phyloP scores from a whole-genome alignment of 192 early-diverging fungal genomes.

The Phycomyces blakesleeanus region DNA sequence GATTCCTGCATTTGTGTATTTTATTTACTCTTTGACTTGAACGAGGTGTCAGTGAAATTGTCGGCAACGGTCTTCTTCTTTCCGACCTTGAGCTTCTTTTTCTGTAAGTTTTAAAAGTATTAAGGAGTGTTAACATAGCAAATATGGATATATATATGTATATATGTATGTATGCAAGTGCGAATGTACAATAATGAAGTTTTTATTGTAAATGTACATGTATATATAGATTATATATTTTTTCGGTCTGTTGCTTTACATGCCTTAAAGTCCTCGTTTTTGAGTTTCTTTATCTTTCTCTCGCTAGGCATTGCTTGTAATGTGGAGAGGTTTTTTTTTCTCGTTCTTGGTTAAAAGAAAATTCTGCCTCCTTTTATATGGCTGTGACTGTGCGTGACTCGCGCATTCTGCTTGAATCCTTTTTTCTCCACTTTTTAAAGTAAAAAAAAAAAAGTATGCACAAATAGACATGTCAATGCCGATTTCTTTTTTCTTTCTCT shows the following conservation, averaged over 20 bases:
- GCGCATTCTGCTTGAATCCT: too few relatives aligned
- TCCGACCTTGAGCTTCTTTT: conserved; percentile 90
- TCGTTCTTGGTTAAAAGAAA: neutral
- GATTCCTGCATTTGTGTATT: conserved; percentile 55
- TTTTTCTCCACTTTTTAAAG: too few relatives aligned
- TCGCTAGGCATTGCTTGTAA: conserved; percentile 51
- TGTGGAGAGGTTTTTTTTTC: too few relatives aligned
- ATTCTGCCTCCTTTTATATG: neutral
- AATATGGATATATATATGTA: neutral
- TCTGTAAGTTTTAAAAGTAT: conserved; percentile 45
- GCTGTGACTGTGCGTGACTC: neutral
- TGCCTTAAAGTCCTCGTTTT: conserved; percentile 76
- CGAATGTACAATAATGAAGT: too few relatives aligned
- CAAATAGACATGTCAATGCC: too few relatives aligned
- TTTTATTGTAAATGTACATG: too few relatives aligned
- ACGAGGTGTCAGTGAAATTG: conserved; percentile 80
- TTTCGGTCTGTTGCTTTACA: too few relatives aligned
- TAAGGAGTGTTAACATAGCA: too few relatives aligned
- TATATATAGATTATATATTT: too few relatives aligned
- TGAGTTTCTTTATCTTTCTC: conserved; percentile 67
- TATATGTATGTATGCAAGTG: too few relatives aligned
- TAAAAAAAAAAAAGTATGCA: too few relatives aligned
- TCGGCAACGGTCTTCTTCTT: conserved; percentile 74
- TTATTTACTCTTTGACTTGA: conserved; percentile 65
- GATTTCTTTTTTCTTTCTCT: too few relatives aligned